Base-by-base conservation (phyloP, 1,139 yeast genomes). In the Suhomyces choctaworum region DNA sequence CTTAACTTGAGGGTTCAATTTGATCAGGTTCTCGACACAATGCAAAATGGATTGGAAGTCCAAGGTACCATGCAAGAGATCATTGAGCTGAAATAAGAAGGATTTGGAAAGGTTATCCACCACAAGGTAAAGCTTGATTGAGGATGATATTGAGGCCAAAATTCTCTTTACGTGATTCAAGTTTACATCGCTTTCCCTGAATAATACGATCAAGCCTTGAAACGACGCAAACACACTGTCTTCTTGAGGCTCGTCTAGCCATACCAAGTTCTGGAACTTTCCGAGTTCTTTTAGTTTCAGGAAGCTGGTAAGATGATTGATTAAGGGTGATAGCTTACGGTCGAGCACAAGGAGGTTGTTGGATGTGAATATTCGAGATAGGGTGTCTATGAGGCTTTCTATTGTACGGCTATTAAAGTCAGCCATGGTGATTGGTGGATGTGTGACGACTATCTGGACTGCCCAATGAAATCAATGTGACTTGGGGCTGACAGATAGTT, bases 231-330 rank as follows among this genome's bases (percentile, higher is more conserved):
- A 25, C 3, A 39, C 45, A 7, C 12, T 19, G 1, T 8, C n/a
- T 5, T 41, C 41, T 11, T 31, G 36, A 2, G 31, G 33, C 4
- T 40, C 43, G 11, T 50, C 50, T 13, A 85, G 65, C 85, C 89
- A 82, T 15, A 78, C 64, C 14, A 82, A 76, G 42, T 73, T 72
- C 20, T 69, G 74, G 34, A 86, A 78, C 32, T 81, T 65, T 7
- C 79, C 85, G 34, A 65, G 66, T 33, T 71, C 71, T 49, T 78
- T 76, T 31, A 84, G 66, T 14, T 62, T 59, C 40, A 73, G 69
- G 56, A 84, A 85, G 4, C 83, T 76, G 3, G 84, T 75, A 33
- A 85, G 62, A 25, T 68, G 64, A 49, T 87, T 80, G 41, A 86
- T 64, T 4, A 76, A 54, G 1, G 79, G 65, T 5, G 86, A 71